Evolutionary conservation across 2,329 filamentous ascomycete species (phyloP).

Genomic region (Ophiostoma angusticollis): DNA sequence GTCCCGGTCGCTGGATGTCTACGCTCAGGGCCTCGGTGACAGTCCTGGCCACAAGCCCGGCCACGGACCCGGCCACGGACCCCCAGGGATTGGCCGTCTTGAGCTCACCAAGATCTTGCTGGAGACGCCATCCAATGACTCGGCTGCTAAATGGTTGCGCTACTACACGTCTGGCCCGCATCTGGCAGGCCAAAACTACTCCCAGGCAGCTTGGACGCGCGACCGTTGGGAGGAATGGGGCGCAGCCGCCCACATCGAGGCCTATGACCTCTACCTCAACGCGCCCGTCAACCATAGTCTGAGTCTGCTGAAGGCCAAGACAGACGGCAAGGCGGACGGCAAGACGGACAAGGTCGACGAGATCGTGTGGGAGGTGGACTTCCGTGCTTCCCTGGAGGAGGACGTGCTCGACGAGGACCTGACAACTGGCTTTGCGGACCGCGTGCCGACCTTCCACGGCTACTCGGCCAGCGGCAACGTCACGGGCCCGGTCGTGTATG

Average conservation of each 20-base stretch:
- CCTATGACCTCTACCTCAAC: slow-evolving; percentile 69
- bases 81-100: no score
- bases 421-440: slow-evolving; percentile 56
- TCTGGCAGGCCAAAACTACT: slow-evolving; percentile 64
- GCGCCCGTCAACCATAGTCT: slow-evolving; percentile 61
- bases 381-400: slow-evolving; percentile 70
- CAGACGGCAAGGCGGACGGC: slow-evolving; percentile 12
- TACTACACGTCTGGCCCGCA: slow-evolving; percentile 71
- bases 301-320: slow-evolving; percentile 42
- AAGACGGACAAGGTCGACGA: neutral
- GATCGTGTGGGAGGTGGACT: slow-evolving; percentile 48
- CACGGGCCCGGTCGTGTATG: slow-evolving; percentile 74
- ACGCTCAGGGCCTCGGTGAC: slow-evolving; percentile 1
- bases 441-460: slow-evolving; percentile 85
- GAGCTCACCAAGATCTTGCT: slow-evolving; percentile 45
- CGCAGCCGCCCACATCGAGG: slow-evolving; percentile 46
- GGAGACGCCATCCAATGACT: slow-evolving; percentile 42
- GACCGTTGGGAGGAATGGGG: slow-evolving; percentile 63
- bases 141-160: slow-evolving; percentile 56
- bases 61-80: no score
- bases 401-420: slow-evolving; percentile 74
- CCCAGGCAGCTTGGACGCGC: slow-evolving; percentile 60
- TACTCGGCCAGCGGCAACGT: slow-evolving; percentile 90
- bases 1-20: slow-evolving; percentile 4
- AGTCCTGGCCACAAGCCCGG: neutral